These are phyloP conservation scores for Lentinus tigrinus DNA, from an alignment of 768 basidiomycete genomes.

Conservation along the genomic window DNA sequence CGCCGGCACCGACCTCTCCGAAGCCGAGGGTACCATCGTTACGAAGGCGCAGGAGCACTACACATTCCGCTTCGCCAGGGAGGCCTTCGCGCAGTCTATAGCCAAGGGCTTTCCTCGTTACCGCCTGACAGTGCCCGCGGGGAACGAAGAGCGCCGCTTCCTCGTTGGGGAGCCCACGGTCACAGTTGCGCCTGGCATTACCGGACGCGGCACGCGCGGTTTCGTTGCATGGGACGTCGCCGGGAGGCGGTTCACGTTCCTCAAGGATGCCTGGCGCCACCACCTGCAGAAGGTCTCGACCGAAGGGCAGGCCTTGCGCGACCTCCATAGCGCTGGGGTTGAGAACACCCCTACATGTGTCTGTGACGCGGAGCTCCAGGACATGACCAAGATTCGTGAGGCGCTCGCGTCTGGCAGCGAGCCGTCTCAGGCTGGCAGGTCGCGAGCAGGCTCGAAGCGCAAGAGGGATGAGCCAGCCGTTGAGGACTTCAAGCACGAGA, in stretches of 20 bases:
- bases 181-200: not conserved
- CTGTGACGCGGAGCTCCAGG: not conserved
- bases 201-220: constrained; percentile 9
- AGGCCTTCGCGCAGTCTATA: not conserved
- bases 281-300: not conserved
- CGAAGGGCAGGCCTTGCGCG: not conserved
- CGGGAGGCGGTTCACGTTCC: constrained; percentile 2
- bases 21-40: not conserved
- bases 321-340: not conserved
- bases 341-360: not conserved
- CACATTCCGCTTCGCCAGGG: not conserved
- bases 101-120: not conserved
- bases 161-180: not conserved
- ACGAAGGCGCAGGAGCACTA: not conserved
- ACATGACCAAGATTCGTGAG: not conserved
- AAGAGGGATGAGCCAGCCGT: not conserved
- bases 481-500: not conserved
- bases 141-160: not conserved
- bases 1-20: not conserved
- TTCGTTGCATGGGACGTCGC: constrained; percentile 11
- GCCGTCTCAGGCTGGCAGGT: too few relatives aligned
- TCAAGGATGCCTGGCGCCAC: constrained; percentile 11
- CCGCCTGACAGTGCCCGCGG: not conserved
- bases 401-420: too few relatives aligned
- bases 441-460: too few relatives aligned